Conservation (phyloP, 2,329 filamentous ascomycete genomes). For the Monilinia fructigena region DNA sequence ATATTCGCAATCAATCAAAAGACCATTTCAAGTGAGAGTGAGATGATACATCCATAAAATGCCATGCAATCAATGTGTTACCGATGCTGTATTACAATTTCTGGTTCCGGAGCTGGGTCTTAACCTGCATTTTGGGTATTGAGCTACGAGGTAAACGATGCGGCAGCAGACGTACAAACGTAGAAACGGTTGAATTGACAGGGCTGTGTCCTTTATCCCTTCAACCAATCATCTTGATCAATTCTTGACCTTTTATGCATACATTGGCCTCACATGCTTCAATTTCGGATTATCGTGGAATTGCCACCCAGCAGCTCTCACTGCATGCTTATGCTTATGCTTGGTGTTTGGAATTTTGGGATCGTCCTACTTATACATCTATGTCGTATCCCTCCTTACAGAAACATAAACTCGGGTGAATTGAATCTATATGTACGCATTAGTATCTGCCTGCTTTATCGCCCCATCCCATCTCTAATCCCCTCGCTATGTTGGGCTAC, state of each 20-base stretch:
- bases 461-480: slow-evolving; percentile 14
- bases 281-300: slow-evolving; percentile 19
- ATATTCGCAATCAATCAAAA: neutral
- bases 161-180: neutral
- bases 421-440: slow-evolving; percentile 16
- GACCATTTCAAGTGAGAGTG: neutral
- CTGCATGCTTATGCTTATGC: slow-evolving; percentile 24
- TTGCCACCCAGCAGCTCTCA: slow-evolving; percentile 19
- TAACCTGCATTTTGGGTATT: neutral
- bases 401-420: slow-evolving; percentile 22
- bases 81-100: slow-evolving; percentile 6
- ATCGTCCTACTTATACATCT: slow-evolving; percentile 19
- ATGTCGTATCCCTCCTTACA: slow-evolving; percentile 15
- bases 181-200: slow-evolving; percentile 7
- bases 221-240: slow-evolving; percentile 15
- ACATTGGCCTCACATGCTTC: slow-evolving; percentile 20
- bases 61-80: neutral
- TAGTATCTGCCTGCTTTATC: slow-evolving; percentile 19
- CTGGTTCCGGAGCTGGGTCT: slow-evolving; percentile 12
- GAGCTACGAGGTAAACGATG: slow-evolving; percentile 15
- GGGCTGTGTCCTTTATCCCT: slow-evolving; percentile 10
- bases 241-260: slow-evolving; percentile 12
- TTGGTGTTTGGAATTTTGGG: slow-evolving; percentile 11
- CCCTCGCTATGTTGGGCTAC: slow-evolving; percentile 16
- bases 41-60: neutral